Conservation (phyloP, 345 rosid genomes). For the Theobroma cacao region DNA sequence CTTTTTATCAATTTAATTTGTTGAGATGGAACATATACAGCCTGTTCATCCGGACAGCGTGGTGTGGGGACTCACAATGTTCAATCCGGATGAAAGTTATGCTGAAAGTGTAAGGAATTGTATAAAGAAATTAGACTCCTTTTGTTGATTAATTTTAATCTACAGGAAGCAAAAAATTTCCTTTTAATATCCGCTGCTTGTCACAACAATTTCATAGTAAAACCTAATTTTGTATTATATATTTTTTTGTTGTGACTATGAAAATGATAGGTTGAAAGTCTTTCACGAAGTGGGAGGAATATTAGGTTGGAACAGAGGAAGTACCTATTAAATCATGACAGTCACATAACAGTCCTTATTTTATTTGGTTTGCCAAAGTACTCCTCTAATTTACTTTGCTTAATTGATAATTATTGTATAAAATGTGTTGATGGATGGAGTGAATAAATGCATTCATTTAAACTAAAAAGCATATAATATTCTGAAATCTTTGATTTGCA, state of each 20-base stretch:
- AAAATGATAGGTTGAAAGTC: conserved; percentile 2
- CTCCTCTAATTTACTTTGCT: background rate
- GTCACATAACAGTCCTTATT: background rate
- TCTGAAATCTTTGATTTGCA: background rate
- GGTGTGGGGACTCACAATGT: background rate
- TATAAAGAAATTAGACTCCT: background rate
- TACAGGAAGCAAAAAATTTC: background rate
- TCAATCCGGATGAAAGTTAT: background rate
- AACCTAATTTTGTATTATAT: background rate
- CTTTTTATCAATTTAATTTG: background rate
- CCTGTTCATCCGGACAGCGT: background rate
- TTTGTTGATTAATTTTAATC: no score
- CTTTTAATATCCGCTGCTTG: background rate
- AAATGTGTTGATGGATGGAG: no score
- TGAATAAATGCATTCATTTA: no score
- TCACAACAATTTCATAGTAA: background rate
- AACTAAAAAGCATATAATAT: no score
- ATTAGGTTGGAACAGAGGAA: background rate
- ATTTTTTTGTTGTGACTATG: background rate
- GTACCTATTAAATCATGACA: background rate
- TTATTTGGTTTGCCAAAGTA: conserved; percentile 14
- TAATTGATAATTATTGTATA: background rate
- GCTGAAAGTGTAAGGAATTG: background rate
- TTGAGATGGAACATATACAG: background rate
- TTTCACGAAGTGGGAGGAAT: background rate